A percentile compares a stretch with the other conserved stretches of the same genome.
Conservation (phyloP, 2,329 filamentous ascomycete species). For the Talaromyces amestolkiae region DNA sequence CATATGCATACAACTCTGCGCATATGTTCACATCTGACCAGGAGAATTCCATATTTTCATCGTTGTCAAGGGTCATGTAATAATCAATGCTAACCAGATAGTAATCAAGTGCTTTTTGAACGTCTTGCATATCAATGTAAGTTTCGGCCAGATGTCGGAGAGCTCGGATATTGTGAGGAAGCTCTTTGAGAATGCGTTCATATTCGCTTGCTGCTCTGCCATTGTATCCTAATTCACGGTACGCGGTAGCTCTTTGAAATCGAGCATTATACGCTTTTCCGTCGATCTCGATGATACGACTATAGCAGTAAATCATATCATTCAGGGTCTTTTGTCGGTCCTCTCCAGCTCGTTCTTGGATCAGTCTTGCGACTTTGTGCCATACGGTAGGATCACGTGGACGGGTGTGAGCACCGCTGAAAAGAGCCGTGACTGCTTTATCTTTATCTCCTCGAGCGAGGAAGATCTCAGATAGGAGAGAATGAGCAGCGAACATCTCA, state of each 20-base stretch:
- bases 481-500: constrained; percentile 62
- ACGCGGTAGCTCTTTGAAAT: constrained; percentile 55
- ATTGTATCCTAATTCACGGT: constrained; percentile 50
- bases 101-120: constrained; percentile 47
- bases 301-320: constrained; percentile 54
- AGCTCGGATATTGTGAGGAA: constrained; percentile 55
- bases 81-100: constrained; percentile 55
- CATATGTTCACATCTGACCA: constrained; percentile 89
- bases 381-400: constrained; percentile 56
- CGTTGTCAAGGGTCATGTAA: constrained; percentile 45
- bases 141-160: constrained; percentile 57
- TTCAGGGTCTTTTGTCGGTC: constrained; percentile 43
- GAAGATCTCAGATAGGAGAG: constrained; percentile 59
- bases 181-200: constrained; percentile 53
- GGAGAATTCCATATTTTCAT: constrained; percentile 48
- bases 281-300: constrained; percentile 54
- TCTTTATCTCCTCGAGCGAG: constrained; percentile 55
- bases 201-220: constrained; percentile 52
- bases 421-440: constrained; percentile 56
- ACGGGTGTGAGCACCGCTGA: constrained; percentile 58
- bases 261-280: constrained; percentile 53
- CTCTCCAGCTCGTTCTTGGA: constrained; percentile 50
- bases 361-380: constrained; percentile 56
- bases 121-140: constrained; percentile 52
- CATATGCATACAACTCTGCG: constrained; percentile 71